phyloP scores from a whole-genome alignment of 305 asterid species.

The Vinca major region DNA sequence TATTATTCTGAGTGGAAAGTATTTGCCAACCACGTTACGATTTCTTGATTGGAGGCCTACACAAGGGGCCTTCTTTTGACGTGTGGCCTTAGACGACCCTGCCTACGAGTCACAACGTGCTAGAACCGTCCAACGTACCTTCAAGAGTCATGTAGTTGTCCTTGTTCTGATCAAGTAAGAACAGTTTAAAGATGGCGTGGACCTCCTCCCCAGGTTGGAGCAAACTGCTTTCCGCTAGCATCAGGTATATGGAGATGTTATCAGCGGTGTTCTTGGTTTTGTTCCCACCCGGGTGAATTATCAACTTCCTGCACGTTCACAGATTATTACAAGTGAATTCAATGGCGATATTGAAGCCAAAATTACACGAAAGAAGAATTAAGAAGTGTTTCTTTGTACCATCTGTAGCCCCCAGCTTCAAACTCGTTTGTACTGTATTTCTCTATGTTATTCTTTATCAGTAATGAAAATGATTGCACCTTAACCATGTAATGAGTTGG shows the following conservation, averaged over 20 bases:
- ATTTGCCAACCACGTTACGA: too few relatives aligned
- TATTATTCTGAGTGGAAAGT: too few relatives aligned
- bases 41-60: too few relatives aligned
- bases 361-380: background rate
- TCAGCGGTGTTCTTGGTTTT: constrained; percentile 6
- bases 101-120: too few relatives aligned
- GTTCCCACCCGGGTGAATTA: constrained; percentile 14
- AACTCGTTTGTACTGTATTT: constrained; percentile 10
- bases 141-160: constrained; percentile 13
- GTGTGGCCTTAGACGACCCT: too few relatives aligned
- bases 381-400: background rate
- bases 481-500: constrained; percentile 16
- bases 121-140: background rate
- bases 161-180: constrained; percentile 14
- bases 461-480: constrained; percentile 13
- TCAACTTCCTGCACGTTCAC: constrained; percentile 13
- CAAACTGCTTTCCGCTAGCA: background rate
- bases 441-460: constrained; percentile 15
- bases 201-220: constrained; percentile 9
- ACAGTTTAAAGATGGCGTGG: constrained; percentile 10
- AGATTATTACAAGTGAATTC: background rate
- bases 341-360: background rate
- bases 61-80: too few relatives aligned
- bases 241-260: constrained; percentile 11
- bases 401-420: constrained; percentile 19